phyloP scores from a whole-genome alignment of 1,284 basidiomycete species.

The Sanghuangporus baumii region DNA sequence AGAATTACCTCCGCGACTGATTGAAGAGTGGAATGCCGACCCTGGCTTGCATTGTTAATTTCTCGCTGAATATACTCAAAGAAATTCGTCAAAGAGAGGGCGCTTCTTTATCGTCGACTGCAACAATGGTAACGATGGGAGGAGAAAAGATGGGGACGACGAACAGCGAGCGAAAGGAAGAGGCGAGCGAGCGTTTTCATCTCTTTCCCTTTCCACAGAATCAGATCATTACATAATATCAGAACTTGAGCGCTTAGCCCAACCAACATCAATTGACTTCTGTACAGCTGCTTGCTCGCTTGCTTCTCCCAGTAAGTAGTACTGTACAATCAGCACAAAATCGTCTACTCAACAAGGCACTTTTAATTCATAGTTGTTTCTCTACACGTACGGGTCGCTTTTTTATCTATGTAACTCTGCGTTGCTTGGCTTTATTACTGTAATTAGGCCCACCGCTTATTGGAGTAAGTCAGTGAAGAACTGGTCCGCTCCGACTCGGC shows the following conservation, averaged over 20 bases:
- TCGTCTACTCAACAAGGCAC: background rate
- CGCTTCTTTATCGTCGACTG: background rate
- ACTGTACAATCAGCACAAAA: background rate
- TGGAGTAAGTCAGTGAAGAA: too few species aligned
- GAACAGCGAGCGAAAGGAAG: background rate
- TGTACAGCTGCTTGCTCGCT: background rate
- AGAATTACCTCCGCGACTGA: background rate
- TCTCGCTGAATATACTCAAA: background rate
- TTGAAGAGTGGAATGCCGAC: conserved; percentile 3
- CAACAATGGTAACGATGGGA: conserved; percentile 2
- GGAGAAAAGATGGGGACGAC: background rate
- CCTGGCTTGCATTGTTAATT: conserved; percentile 15
- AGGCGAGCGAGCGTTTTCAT: background rate
- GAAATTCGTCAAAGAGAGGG: background rate
- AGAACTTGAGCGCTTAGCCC: background rate
- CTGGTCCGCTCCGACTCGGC: too few species aligned
- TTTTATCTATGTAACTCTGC: too few species aligned
- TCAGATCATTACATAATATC: background rate
- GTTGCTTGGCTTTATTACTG: too few species aligned
- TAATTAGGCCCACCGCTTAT: too few species aligned
- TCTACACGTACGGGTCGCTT: background rate
- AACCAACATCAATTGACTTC: background rate
- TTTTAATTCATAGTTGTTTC: background rate
- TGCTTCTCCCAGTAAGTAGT: background rate
- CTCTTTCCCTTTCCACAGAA: background rate